Evolutionary conservation across 768 basidiomycete genomes (phyloP), one percentile per base, ranked within the genome.

Genomic region (Suillus plorans): DNA sequence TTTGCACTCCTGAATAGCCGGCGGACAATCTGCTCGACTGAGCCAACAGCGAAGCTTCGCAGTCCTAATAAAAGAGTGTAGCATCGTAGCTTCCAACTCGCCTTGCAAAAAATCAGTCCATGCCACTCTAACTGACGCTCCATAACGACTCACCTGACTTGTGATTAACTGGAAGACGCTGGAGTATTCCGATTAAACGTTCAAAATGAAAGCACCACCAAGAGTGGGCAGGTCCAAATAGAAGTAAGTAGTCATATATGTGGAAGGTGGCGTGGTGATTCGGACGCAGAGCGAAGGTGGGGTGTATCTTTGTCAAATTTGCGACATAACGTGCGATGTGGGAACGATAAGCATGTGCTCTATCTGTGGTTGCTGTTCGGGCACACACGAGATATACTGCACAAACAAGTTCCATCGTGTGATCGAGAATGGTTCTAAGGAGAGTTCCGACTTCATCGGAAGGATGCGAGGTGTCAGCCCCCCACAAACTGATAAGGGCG

Each of bases 221-320:
- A 3, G 73, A 74, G 58, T 76, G 72, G 0, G 77, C 72, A 42
- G 82, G 82, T 4, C 80, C 77, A 64, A 80, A 81, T 0, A 75
- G 66, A 0, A 68, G 7, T 0, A 80, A 64, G 44, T 79, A 81
- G 20, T 80, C 67, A 9, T 69, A 71, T 0, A 79, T 65, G 34
- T 75, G 78, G 28, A 77, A 61, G 2, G 78, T 63, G 2, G 73
- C 63, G 61, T 80, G 79, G 25, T 76, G 68, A 49, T 78, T 80
- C 5, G 76, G 72, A 16, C 42, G 65, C 6, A 47, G 22, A 18
- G 9, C 34, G 10, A 45, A 44, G 1, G 16, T 5, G 3, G 78
- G 74, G 31, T 72, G 70, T n/a, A 72, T 2, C 0, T 52, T 20
- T 10, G 61, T 44, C 0, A 80, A 61, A 0, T 66, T 68, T 2